A percentile compares a stretch with the other conserved stretches of the same genome.
Evolutionary conservation across 2,329 filamentous ascomycete species (phyloP).

Genomic region (Paecilomyces formosus): DNA sequence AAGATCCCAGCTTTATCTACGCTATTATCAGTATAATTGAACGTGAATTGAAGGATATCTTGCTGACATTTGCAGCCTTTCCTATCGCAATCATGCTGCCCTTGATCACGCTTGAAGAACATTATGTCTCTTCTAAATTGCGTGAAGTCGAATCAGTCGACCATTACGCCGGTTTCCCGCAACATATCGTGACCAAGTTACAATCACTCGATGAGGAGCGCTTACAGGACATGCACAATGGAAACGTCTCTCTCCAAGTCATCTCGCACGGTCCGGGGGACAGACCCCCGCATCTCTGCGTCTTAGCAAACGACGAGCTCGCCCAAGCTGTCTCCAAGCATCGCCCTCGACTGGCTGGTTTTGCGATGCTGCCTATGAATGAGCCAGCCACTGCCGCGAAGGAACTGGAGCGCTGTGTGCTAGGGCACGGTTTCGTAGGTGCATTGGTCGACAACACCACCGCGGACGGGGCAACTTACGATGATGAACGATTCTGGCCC

Average conservation of each 20-base stretch:
- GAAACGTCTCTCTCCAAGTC: conserved; percentile 7
- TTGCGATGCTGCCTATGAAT: conserved; percentile 36
- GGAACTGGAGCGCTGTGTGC: conserved; percentile 33
- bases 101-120: conserved; percentile 15
- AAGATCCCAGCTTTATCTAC: not conserved
- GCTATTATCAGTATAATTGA: too few species aligned
- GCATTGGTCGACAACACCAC: conserved; percentile 42
- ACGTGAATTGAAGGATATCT: too few species aligned
- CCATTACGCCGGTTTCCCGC: conserved; percentile 9
- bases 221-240: conserved; percentile 6
- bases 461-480: conserved; percentile 32
- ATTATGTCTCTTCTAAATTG: conserved; percentile 9
- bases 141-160: conserved; percentile 4
- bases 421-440: conserved; percentile 41
- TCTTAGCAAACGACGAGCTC: conserved; percentile 25
- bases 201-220: conserved; percentile 5
- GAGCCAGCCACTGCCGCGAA: conserved; percentile 27
- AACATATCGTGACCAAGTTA: conserved; percentile 7
- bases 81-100: conserved; percentile 6
- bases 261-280: conserved; percentile 11
- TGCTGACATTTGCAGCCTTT: not conserved
- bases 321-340: conserved; percentile 18
- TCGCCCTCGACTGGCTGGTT: conserved; percentile 33
- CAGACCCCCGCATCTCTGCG: conserved; percentile 5
- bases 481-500: conserved; percentile 35